Evolutionary conservation across 2,329 filamentous ascomycete species (phyloP).

Genomic region (Arthrobotrys musiformis): DNA sequence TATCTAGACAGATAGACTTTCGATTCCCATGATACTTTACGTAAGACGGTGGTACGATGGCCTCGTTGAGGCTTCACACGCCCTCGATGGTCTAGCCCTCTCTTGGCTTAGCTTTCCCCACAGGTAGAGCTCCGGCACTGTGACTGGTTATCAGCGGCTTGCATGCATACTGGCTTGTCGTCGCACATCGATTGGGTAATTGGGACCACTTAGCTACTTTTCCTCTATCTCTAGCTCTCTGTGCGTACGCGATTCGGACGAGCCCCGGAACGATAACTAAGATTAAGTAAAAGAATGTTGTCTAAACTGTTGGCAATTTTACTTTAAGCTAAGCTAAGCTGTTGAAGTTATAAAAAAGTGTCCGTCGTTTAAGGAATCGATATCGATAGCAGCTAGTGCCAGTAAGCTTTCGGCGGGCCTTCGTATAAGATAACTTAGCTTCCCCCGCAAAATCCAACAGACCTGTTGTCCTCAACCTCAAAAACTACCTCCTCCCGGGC

Average conservation of each 20-base stretch:
- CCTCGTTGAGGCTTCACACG: constrained; percentile 19
- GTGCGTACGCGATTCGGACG: constrained; percentile 24
- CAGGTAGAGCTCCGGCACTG: constrained; percentile 45
- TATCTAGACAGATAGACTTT: constrained; percentile 22
- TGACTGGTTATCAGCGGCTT: constrained; percentile 52
- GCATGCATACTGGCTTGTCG: constrained; percentile 37
- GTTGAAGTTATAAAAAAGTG: constrained; percentile 44
- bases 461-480: background rate
- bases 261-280: constrained; percentile 35
- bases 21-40: constrained; percentile 40
- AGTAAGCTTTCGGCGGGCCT: background rate
- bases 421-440: constrained; percentile 2
- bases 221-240: constrained; percentile 4
- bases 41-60: constrained; percentile 46
- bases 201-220: constrained; percentile 15
- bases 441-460: constrained; percentile 30
- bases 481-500: background rate
- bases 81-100: constrained; percentile 27
- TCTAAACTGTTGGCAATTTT: constrained; percentile 18
- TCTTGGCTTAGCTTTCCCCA: constrained; percentile 51
- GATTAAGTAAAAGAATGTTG: background rate
- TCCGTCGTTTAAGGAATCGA: constrained; percentile 32
- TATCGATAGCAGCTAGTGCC: background rate
- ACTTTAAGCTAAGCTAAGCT: background rate
- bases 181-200: constrained; percentile 26